Evolutionary conservation across 352 stramenopile genomes (phyloP), one percentile per base, ranked within the genome.

Genomic region (Chrysophaeum taylorii): DNA sequence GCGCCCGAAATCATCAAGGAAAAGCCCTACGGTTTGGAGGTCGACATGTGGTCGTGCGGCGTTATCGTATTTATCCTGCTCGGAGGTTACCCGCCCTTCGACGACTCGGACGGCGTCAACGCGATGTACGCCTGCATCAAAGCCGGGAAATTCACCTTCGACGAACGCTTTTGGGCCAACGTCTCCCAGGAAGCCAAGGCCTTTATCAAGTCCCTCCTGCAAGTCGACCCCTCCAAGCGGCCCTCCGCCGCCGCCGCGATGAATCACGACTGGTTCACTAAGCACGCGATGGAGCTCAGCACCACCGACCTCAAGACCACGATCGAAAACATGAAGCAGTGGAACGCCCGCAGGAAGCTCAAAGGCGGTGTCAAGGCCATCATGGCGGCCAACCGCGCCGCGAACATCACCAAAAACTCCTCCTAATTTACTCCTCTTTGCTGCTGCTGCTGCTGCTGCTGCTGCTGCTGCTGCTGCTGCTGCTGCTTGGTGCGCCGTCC

Each of bases 11-110:
- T 97, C 72, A 80, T 97, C 41, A 90, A 84, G 76, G 85, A 88
- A 2, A 84, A 81, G n/a, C 73, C 86, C 60, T 98, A 97, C 73
- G 90, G 92, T 62, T 81, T 85, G 21, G 80, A 89, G 75, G 87
- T 93, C 2, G 92, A 97, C 72, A 88, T 96, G 70, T 97, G 91
- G 89, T 93, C 82, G 78, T 83, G 96, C 31, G 91, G 93, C 15
- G 92, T 98, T 42, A 97, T 98, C 74, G 82, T 87, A 1, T 97
- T 95, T 79, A 96, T 96, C 75, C 75, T 96, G 52, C 77, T 95
- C 12, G 78, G 75, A 27, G 77, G 81, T 0, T 91, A 91, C 72
- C 85, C 84, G 38, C 85, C 85, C 2, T 93, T 93, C 73, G 82
- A 97, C 72, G 92, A 97, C 77, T 86, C 94, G 73, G 89, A 95